These are phyloP conservation scores for Lipomyces yamadae DNA, from an alignment of 805 yeast species.

Conservation along the genomic window DNA sequence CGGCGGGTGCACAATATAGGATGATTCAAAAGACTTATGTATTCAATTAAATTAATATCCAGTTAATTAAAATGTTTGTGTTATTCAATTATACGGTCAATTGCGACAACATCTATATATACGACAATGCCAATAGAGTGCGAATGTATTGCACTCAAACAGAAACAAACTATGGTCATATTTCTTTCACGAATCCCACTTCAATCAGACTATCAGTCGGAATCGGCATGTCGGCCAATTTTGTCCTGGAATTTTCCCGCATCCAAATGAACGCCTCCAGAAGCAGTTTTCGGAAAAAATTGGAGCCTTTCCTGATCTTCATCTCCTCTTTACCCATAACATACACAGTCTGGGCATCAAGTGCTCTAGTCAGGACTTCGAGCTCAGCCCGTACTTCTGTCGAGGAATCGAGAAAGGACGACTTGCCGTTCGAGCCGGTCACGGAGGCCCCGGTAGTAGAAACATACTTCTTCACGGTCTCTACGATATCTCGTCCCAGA, in stretches of 20 bases:
- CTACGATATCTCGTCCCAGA: neutral
- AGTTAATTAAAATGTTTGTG: too few species aligned
- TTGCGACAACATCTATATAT: too few species aligned
- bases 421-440: too few species aligned
- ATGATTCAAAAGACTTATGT: too few species aligned
- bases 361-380: conserved; percentile 12
- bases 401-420: neutral
- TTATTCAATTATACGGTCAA: too few species aligned
- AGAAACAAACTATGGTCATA: neutral
- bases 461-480: too few species aligned
- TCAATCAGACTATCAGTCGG: neutral
- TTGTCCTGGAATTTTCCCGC: conserved; percentile 2
- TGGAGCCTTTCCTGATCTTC: neutral
- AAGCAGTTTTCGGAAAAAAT: neutral
- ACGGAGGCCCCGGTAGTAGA: too few species aligned
- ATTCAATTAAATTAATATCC: too few species aligned
- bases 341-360: conserved; percentile 20
- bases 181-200: conserved; percentile 4
- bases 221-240: neutral
- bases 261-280: conserved; percentile 1
- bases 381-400: neutral
- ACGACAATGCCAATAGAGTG: too few species aligned
- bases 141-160: too few species aligned
- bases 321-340: conserved; percentile 14
- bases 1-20: too few species aligned